These are phyloP conservation scores for Magnaporthiopsis poae DNA, from an alignment of 2,329 filamentous ascomycete genomes.

Conservation along the genomic window DNA sequence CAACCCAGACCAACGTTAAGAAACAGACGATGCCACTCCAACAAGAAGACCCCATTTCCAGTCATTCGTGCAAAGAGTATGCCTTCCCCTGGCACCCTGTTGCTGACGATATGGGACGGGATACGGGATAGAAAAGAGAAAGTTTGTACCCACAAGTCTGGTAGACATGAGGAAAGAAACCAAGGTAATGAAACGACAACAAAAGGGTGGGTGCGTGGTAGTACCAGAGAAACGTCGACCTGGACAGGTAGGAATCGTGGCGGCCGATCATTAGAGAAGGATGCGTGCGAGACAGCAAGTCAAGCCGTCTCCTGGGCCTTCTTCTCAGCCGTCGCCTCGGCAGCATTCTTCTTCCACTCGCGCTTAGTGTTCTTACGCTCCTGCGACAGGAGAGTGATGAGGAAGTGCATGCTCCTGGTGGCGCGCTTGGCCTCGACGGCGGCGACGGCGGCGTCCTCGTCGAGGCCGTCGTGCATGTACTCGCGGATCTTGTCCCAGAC, in stretches of 20 bases:
- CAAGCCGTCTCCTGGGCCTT: not conserved
- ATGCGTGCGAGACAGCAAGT: not conserved
- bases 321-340: slow-evolving; percentile 13
- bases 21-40: not conserved
- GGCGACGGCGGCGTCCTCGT: slow-evolving; percentile 24
- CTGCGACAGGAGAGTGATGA: slow-evolving; percentile 26
- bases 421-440: slow-evolving; percentile 27
- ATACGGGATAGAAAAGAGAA: too few relatives aligned
- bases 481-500: slow-evolving; percentile 30
- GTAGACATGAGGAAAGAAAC: too few relatives aligned
- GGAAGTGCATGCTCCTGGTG: slow-evolving; percentile 27
- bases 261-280: not conserved
- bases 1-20: not conserved
- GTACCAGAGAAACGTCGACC: not conserved
- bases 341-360: slow-evolving; percentile 13
- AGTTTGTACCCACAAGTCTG: too few relatives aligned
- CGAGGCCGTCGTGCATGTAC: slow-evolving; percentile 25
- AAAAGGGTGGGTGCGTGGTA: too few relatives aligned
- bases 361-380: slow-evolving; percentile 23
- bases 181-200: too few relatives aligned
- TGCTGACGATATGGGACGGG: too few relatives aligned
- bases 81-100: too few relatives aligned
- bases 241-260: not conserved
- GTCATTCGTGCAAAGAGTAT: too few relatives aligned
- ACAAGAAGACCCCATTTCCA: too few relatives aligned